A percentile compares a stretch with the other conserved stretches of the same genome.
These are phyloP conservation scores for Diaporthe helianthi DNA, from an alignment of 2,329 filamentous ascomycete genomes.

Conservation along the genomic window DNA sequence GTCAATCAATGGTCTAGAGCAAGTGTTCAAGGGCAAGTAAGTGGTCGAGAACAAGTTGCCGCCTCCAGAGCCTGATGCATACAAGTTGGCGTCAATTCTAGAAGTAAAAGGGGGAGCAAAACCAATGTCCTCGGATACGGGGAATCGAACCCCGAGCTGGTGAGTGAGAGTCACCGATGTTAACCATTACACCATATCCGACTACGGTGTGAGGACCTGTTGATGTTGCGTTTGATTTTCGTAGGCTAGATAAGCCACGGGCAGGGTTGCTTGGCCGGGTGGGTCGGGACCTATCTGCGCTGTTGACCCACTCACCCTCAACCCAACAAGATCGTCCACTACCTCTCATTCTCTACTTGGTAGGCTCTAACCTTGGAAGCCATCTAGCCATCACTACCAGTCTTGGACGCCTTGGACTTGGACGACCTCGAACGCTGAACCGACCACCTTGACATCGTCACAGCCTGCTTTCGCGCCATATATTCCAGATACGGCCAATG, in stretches of 20 bases:
- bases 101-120: neutral
- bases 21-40: too few species aligned
- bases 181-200: conserved; percentile 35
- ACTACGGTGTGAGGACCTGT: conserved; percentile 19
- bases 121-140: conserved; percentile 31
- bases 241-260: conserved; percentile 14
- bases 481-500: conserved; percentile 29
- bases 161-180: conserved; percentile 35
- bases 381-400: neutral
- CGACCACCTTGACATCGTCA: conserved; percentile 30
- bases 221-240: neutral
- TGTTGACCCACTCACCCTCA: neutral
- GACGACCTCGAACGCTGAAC: conserved; percentile 14
- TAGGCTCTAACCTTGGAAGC: too few species aligned
- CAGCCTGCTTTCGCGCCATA: conserved; percentile 32
- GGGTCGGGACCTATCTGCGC: neutral
- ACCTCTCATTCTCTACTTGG: neutral
- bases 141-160: conserved; percentile 35
- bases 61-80: neutral
- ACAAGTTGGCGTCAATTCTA: neutral
- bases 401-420: neutral
- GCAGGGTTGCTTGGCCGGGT: neutral
- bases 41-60: neutral
- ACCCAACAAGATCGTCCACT: neutral
- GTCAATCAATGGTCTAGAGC: neutral